Evolutionary conservation across 306 rosid species (phyloP), one percentile per base, ranked within the genome.

Genomic region (Prunus campanulata): DNA sequence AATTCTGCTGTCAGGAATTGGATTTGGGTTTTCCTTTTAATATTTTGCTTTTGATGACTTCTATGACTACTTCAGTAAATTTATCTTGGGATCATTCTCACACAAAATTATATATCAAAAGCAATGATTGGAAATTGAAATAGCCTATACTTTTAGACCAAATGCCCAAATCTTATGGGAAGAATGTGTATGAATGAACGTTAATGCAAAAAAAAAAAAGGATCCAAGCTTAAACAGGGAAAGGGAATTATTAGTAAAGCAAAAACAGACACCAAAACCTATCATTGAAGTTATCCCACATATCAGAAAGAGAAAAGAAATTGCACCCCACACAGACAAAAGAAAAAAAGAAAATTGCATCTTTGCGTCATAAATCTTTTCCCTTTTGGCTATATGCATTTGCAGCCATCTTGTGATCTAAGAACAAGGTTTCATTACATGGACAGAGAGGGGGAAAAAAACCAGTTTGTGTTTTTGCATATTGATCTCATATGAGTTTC

Each of bases 41-140:
- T 57, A 78, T 79, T 71, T 88, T 86, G 86, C 91, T 90, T 92
- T 91, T 86, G 88, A 83, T 90, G 96, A 88, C 92, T 92, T 95
- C 88, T 81, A 89, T 95, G 97, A 87, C 89, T 88, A 81, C 83
- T 80, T 77, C 69, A 78, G 51, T 76, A 81, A 81, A 81, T 62
- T 74, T 69, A 74, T 77, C 72, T 89, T 85, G 92, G 97, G 96
- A 95, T 95, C 91, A 88, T 86, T 86, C 85, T 64, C 81, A 81
- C 84, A 88, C 90, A 81, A 87, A 83, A 85, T 80, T 78, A 80
- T 81, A 81, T 86, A 89, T 85, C 88, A 79, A 90, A 88, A 83
- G 90, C 84, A 92, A 90, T 89, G 90, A 94, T 94, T 92, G 92
- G 91, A 85, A 83, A 47, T 30, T 61, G 77, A 60, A 74, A 47